Evolutionary conservation across 169 alveolate genomes (phyloP), one percentile per base, ranked within the genome.

Genomic region (Eimeria acervulina): DNA sequence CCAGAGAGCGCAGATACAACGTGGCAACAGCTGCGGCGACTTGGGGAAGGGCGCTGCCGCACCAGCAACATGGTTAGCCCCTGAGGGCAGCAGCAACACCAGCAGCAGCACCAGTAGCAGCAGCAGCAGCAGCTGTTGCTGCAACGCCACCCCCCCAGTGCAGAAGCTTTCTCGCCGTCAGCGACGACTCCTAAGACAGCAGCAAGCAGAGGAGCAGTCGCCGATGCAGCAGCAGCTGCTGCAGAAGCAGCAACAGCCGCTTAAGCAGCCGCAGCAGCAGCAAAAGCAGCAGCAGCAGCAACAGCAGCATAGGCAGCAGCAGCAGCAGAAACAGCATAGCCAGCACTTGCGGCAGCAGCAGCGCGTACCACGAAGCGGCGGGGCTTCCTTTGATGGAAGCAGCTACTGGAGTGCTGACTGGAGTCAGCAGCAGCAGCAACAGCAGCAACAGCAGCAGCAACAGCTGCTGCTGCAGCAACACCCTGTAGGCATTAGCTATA

Each of bases 391-490:
- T n/a, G 74, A 6, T 10, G 66, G 66, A 10, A 21, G 38, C n/a
- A 23, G 40, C 26, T 68, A 23, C 33, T 23, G 80, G 33, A 12
- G 38, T 28, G 83, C 47, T 28, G 83, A 72, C 83, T 72, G 83
- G 83, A 28, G 40, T 21, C 83, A 72, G 83, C 83, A 72, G 83
- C 83, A 72, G 83, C 83, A 72, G 83, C 83, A 72, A 42, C 83
- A 72, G 44, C 83, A 72, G 83, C 83, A 72, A 10, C 83, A 72
- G 47, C 83, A 72, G 83, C 83, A 72, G 83, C 83, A 72, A 42
- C 47, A 31, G 83, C 83, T 72, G 83, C 42, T 23, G 47, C 83
- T 6, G 83, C 83, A 72, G 83, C 83, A 72, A 42, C 83, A 72
- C 28, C 83, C 3, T 7, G 42, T 36, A 42, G 47, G 83, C 44